These are phyloP conservation scores for Pleurozium schreberi DNA, from an alignment of 225 moss, liverwort and hornwort species.

Conservation along the genomic window DNA sequence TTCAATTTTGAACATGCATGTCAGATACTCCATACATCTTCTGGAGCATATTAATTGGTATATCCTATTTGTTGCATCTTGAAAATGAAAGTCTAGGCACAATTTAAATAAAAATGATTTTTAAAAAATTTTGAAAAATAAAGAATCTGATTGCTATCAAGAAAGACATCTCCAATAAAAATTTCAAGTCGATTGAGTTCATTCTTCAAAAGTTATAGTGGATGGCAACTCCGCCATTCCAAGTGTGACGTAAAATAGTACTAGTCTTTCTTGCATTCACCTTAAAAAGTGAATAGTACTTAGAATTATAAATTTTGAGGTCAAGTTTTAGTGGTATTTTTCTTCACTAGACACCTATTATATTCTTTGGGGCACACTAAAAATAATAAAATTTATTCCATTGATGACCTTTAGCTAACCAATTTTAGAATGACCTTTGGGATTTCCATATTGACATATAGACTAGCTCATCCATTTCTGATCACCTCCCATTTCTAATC, in stretches of 20 bases:
- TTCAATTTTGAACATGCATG: neutral
- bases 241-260: no score
- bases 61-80: neutral
- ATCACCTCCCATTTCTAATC: no score
- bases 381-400: neutral
- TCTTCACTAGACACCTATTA: neutral
- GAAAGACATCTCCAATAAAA: no score
- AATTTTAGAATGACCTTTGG: neutral
- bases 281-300: no score
- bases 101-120: no score
- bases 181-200: no score
- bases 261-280: no score
- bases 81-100: neutral
- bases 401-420: accelerated
- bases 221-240: no score
- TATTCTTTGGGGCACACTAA: neutral
- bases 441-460: neutral
- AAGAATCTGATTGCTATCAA: no score
- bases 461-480: no score
- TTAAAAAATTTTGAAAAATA: no score
- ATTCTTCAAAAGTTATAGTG: no score
- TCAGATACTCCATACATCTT: neutral
- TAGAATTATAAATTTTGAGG: neutral
- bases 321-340: neutral
- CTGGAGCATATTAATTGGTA: neutral